These are phyloP conservation scores for Cyathus striatus DNA, from an alignment of 768 basidiomycete species.

Conservation along the genomic window DNA sequence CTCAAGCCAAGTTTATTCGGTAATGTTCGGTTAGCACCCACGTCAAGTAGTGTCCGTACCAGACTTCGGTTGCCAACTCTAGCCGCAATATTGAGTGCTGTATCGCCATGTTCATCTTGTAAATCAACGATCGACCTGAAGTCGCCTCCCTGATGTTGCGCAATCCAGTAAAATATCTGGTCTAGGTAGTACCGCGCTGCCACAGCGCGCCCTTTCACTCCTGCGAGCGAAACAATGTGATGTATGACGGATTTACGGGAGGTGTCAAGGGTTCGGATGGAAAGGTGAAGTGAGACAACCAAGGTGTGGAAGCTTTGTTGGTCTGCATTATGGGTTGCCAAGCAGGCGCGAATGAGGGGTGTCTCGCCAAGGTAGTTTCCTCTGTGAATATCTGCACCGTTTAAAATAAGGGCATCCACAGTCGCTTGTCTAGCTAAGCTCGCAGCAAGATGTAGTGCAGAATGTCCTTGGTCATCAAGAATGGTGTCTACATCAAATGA, in stretches of 20 bases:
- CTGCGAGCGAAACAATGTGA: conserved; percentile 87
- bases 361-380: conserved; percentile 96
- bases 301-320: conserved; percentile 67
- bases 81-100: conserved; percentile 92
- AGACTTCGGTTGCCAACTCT: conserved; percentile 86
- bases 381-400: conserved; percentile 83
- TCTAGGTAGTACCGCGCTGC: conserved; percentile 91
- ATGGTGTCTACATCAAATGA: conserved; percentile 72
- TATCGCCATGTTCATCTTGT: conserved; percentile 94
- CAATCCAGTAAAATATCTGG: conserved; percentile 83
- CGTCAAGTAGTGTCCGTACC: conserved; percentile 83
- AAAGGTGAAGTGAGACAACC: conserved; percentile 58
- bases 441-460: conserved; percentile 89
- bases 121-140: conserved; percentile 82
- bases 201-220: conserved; percentile 81
- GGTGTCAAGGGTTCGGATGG: conserved; percentile 86
- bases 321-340: conserved; percentile 85
- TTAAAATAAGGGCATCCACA: conserved; percentile 63
- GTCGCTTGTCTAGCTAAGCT: conserved; percentile 71
- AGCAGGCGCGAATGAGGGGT: conserved; percentile 85
- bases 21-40: conserved; percentile 84
- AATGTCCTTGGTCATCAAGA: conserved; percentile 92
- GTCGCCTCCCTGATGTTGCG: conserved; percentile 67
- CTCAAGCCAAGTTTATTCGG: conserved; percentile 91
- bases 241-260: conserved; percentile 84